Conservation (phyloP, 1,139 yeast species). For the Sugiyamaella castrensis region DNA sequence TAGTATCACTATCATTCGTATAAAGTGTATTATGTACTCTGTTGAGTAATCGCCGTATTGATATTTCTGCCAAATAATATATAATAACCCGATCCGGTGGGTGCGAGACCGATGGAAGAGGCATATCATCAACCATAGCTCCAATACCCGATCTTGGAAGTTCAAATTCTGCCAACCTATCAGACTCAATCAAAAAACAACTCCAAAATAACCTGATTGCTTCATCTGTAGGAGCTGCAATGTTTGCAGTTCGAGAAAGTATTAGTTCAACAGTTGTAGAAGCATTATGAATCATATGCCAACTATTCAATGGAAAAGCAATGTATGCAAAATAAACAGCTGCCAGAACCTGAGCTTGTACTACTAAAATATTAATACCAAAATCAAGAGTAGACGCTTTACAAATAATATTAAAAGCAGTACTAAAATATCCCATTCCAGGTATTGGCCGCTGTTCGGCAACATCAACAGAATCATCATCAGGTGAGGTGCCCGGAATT, state of each 20-base stretch:
- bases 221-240: slow-evolving; percentile 6
- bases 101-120: slow-evolving; percentile 15
- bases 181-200: slow-evolving; percentile 23
- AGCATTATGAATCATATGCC: slow-evolving; percentile 22
- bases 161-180: slow-evolving; percentile 23
- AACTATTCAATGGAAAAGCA: slow-evolving; percentile 20
- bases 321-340: slow-evolving; percentile 21
- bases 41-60: slow-evolving; percentile 23
- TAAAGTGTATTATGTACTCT: slow-evolving; percentile 22
- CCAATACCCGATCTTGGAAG: slow-evolving; percentile 23
- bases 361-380: slow-evolving; percentile 12
- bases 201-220: slow-evolving; percentile 21
- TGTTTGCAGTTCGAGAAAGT: slow-evolving; percentile 6
- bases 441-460: background rate
- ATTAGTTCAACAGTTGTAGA: slow-evolving; percentile 15
- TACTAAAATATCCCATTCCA: slow-evolving; percentile 11
- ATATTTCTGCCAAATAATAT: slow-evolving; percentile 24
- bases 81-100: slow-evolving; percentile 19
- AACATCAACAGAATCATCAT: slow-evolving; percentile 2
- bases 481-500: background rate
- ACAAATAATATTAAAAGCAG: slow-evolving; percentile 9
- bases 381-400: slow-evolving; percentile 11
- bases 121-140: slow-evolving; percentile 22
- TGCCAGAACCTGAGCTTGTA: slow-evolving; percentile 12
- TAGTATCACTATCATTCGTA: slow-evolving; percentile 10